These are phyloP conservation scores for Suillus placidus DNA, from an alignment of 768 basidiomycete genomes.

Conservation along the genomic window DNA sequence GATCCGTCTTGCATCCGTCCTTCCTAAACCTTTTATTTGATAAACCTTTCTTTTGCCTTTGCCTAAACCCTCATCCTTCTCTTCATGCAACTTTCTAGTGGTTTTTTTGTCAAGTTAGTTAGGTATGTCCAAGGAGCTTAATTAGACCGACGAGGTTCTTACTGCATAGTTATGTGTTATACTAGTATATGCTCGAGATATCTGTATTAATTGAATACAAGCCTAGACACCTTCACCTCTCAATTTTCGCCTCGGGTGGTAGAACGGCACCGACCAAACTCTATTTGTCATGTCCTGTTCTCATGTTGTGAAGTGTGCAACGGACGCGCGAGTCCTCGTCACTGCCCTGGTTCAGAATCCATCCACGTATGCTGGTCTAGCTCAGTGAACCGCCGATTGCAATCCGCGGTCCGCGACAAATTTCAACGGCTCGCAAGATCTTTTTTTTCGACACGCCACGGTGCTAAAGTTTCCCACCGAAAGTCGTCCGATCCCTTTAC, in stretches of 20 bases:
- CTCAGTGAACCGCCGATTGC: neutral
- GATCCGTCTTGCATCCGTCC: neutral
- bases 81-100: neutral
- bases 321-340: neutral
- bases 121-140: neutral
- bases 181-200: no score
- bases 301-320: neutral
- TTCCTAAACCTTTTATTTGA: neutral
- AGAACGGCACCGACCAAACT: neutral
- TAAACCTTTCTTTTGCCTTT: no score
- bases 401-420: neutral
- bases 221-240: neutral
- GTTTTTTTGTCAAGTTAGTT: neutral
- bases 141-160: neutral
- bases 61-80: neutral
- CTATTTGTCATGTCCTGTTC: neutral
- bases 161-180: neutral
- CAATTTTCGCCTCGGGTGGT: neutral
- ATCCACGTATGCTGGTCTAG: no score
- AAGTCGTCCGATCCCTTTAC: neutral
- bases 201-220: no score
- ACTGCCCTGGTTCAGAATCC: neutral
- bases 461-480: neutral
- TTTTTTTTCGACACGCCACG: neutral
- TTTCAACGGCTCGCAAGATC: neutral